These are phyloP conservation scores for Byssoonygena ceratinophila DNA, from an alignment of 2,329 filamentous ascomycete genomes.

Conservation along the genomic window DNA sequence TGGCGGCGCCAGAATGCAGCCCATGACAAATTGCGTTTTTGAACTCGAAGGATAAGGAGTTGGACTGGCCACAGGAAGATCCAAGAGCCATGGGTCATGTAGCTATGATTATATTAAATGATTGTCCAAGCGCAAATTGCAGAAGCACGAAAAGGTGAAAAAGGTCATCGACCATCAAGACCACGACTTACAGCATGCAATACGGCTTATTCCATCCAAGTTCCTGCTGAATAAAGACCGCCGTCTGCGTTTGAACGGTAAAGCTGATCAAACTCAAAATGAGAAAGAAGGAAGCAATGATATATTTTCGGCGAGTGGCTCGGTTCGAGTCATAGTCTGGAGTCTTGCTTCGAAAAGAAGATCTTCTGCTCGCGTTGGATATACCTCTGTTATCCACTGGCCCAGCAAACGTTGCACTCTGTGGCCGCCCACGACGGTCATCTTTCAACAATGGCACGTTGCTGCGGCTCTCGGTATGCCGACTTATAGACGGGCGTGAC, in stretches of 20 bases:
- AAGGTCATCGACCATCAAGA: background rate
- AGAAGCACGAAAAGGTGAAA: background rate
- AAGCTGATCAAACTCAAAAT: slow-evolving; percentile 75
- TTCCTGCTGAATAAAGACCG: slow-evolving; percentile 85
- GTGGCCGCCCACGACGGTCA: slow-evolving; percentile 32
- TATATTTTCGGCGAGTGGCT: slow-evolving; percentile 71
- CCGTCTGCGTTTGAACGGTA: slow-evolving; percentile 88
- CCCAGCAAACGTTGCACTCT: slow-evolving; percentile 23
- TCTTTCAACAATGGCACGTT: slow-evolving; percentile 47
- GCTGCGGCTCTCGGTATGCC: slow-evolving; percentile 39
- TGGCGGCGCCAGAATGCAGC: slow-evolving; percentile 72
- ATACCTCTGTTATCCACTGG: slow-evolving; percentile 30
- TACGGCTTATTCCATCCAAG: slow-evolving; percentile 97
- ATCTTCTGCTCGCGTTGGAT: slow-evolving; percentile 43
- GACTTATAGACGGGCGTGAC: slow-evolving; percentile 40
- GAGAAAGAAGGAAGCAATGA: slow-evolving; percentile 75
- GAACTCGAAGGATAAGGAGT: slow-evolving; percentile 66
- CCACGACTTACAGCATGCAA: slow-evolving; percentile 72
- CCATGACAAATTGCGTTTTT: slow-evolving; percentile 72
- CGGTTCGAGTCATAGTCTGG: slow-evolving; percentile 54
- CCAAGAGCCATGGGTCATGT: slow-evolving; percentile 94
- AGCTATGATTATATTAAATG: slow-evolving; percentile 34
- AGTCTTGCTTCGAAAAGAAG: slow-evolving; percentile 66
- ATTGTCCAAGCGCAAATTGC: slow-evolving; percentile 2
- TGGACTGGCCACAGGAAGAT: slow-evolving; percentile 76